Evolutionary conservation across 73 alveolate genomes (phyloP), one percentile per base, ranked within the genome.

Genomic region (Urostyla sp.): DNA sequence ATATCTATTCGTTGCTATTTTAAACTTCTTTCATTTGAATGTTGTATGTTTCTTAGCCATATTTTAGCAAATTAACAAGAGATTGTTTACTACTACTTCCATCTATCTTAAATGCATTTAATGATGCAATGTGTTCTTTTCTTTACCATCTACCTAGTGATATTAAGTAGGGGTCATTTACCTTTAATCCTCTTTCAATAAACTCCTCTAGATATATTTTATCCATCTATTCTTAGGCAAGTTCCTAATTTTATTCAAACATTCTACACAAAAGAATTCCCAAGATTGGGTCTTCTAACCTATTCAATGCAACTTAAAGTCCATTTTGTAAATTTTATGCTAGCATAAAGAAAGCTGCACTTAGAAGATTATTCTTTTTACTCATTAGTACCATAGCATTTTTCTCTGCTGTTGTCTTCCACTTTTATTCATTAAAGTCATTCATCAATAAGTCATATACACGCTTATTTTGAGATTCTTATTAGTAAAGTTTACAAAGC

Each of bases 111-210:
- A 84, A 38, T 31, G 38, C 4, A 49, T 84, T 84, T 0, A 84
- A 56, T 30, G 92, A 49, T 30, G 73, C 72, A 32, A 84, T 13
- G 72, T 55, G 60, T 27, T 84, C 69, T 36, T 75, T 58, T 31
- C 83, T 75, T 55, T 50, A 26, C 92, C 92, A 84, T 40, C 57
- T 37, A 3, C 92, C 92, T 0, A 84, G 50, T 34, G 66, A 74
- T 37, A 57, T 50, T 3, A 84, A 36, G 59, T 74, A 84, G 7
- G 92, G 92, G 56, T 84, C 92, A 20, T 57, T 79, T 37, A 54
- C 31, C 31, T 18, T 54, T 44, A 49, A 49, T 35, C 92, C 92
- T 40, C 67, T 38, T 13, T 84, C 84, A 11, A 84, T 67, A 48
- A 74, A 75, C 45, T 84, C 75, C 40, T 56, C 61, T 3, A 35